Evolutionary conservation across 768 basidiomycete species (phyloP), one percentile per base, ranked within the genome.

Genomic region (Auriculariales sp.): DNA sequence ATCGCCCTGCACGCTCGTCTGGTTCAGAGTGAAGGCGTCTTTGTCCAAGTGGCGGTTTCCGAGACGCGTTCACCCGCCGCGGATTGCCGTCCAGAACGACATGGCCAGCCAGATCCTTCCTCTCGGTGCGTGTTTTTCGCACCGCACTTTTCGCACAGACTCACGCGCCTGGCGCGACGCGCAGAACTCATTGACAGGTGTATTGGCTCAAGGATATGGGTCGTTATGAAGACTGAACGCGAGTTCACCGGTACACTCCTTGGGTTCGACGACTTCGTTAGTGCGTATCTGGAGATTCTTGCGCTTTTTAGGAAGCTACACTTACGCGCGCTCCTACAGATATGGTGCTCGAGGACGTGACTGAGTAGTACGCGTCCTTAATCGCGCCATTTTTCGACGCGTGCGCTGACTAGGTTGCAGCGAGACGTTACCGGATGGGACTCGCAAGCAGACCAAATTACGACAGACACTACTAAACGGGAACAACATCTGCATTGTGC

Each of bases 231-330:
- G 70, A 82, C 75, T 57, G 92, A 99, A 54, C 83, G 91, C 42
- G 94, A 99, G 68, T 99, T 97, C 67, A 88, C 86, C 22, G 94
- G 94, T 10, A 95, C 81, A 2, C 71, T 99, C 34, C 73, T 94
- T 29, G 94, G 94, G 2, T 99, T 99, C 58, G 94, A 99, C 63
- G 94, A 99, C 67, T 99, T 94, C 65, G 94, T 99, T 65, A 99
- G 94, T 97, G 64, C 76, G 94, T 93, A 15, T 3, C 25, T 12
- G 10, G 28, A n/a, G 12, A 6, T 29, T 32, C 39, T 3, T 15
- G 12, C 19, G 45, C 15, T 4, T 44, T 25, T 9, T 28, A 50
- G 49, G 11, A 17, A 31, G 32, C 15, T 34, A 17, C 19, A 25
- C 34, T 28, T 12, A 28, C n/a, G 14, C 19, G 27, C 49, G 14